phyloP scores from a whole-genome alignment of 352 stramenopile species.

The Pythium aphanidermatum region DNA sequence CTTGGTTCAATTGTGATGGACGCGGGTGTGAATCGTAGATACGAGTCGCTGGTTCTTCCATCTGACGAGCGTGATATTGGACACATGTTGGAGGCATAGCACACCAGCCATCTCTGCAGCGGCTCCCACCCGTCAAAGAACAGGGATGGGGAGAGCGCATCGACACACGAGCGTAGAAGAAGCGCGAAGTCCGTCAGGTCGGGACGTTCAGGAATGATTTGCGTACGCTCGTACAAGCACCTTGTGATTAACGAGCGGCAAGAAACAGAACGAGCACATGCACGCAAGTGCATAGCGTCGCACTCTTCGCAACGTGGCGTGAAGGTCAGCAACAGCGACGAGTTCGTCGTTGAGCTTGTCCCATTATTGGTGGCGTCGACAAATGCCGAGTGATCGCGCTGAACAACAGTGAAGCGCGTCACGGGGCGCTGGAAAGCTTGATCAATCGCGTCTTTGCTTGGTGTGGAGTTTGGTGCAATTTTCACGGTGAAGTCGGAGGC shows the following conservation, averaged over 20 bases:
- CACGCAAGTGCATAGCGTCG: slow-evolving; percentile 9
- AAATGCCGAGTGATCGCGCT: neutral
- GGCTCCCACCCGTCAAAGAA: slow-evolving; percentile 26
- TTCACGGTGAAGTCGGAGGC: slow-evolving; percentile 12
- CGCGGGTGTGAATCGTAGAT: slow-evolving; percentile 2
- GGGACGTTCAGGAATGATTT: neutral
- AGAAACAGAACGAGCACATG: slow-evolving; percentile 6
- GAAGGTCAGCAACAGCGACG: neutral
- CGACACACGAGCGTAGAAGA: neutral
- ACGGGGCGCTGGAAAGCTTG: slow-evolving; percentile 1
- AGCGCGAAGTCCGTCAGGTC: neutral
- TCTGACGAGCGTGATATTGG: neutral
- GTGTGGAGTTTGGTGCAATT: slow-evolving; percentile 4
- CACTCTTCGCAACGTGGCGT: slow-evolving; percentile 1
- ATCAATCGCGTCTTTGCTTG: neutral
- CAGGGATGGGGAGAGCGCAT: too few species aligned
- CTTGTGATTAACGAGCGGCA: slow-evolving; percentile 2
- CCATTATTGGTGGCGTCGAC: neutral
- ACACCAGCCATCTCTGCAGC: slow-evolving; percentile 22
- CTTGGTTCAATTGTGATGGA: neutral
- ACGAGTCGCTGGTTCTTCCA: neutral
- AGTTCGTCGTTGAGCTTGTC: neutral
- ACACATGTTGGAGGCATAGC: slow-evolving; percentile 15
- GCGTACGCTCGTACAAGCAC: slow-evolving; percentile 2
- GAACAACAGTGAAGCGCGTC: neutral